A percentile compares a stretch with the other conserved stretches of the same genome.
Conservation (phyloP, 495 filamentous ascomycete genomes). For the Xylaria nigripes region DNA sequence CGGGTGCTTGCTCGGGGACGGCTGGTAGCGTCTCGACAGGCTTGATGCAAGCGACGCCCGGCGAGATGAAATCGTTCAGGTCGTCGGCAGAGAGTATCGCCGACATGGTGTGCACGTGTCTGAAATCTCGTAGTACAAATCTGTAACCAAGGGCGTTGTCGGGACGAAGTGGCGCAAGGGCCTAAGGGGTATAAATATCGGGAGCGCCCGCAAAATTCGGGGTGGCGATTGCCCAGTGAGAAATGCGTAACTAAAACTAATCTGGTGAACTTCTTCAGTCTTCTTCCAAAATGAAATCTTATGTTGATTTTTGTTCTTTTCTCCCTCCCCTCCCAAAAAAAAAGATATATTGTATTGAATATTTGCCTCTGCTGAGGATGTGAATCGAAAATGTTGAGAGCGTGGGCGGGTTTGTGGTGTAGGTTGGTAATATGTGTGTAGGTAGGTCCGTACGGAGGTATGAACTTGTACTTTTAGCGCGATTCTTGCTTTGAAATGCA, state of each 20-base stretch:
- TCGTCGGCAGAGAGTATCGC: slow-evolving; percentile 95
- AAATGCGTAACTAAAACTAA: no score
- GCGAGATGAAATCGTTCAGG: slow-evolving; percentile 97
- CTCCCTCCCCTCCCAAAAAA: no score
- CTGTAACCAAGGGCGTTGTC: background rate
- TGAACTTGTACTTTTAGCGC: background rate
- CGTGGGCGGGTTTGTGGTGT: no score
- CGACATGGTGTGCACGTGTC: slow-evolving; percentile 55
- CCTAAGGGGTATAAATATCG: background rate
- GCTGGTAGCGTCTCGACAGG: slow-evolving; percentile 81
- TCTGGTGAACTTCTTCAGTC: no score
- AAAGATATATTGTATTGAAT: no score
- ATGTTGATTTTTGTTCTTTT: no score
- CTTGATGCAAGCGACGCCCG: slow-evolving; percentile 96
- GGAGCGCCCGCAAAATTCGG: background rate
- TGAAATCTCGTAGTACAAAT: background rate
- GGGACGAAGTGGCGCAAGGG: slow-evolving; percentile 1
- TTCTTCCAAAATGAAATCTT: no score
- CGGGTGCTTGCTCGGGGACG: slow-evolving; percentile 10
- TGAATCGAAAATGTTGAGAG: no score
- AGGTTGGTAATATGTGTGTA: no score
- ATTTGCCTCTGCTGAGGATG: no score
- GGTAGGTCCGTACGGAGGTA: no score
- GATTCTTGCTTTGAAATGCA: slow-evolving; percentile 35
- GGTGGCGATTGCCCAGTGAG: slow-evolving; percentile 1